Evolutionary conservation across 208 protist genomes (phyloP), one percentile per base, ranked within the genome.

Genomic region (Trypanosoma cruzi): DNA sequence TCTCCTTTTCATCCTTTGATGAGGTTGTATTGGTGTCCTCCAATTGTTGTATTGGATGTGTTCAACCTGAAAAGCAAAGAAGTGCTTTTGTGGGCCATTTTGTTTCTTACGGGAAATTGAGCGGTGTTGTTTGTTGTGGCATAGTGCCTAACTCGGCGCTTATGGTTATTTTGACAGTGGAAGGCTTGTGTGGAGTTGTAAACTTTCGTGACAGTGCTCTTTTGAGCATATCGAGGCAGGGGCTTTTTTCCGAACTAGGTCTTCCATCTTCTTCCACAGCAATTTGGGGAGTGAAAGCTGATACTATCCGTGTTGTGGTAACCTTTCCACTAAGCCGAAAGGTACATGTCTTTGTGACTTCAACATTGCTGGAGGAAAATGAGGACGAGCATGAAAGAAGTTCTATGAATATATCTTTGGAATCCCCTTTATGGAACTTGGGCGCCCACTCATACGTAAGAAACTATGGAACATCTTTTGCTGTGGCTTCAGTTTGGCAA

Each of bases 401-500:
- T 26, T 50, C 18, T 40, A 34, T 28, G n/a, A 0, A 40, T 40
- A 14, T 20, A 24, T 13, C 22, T 40, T 53, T 6, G 0, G 20
- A 59, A 46, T 50, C 36, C 61, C 34, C 36, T 54, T 8, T 16
- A 31, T 55, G 24, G n/a, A 22, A 24, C 53, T 42, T 28, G 40
- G 28, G 13, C 7, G 71, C 61, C 4, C 22, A 31, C 16, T 70
- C 63, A 11, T 76, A 70, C 57, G 37, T 60, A 24, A 76, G 34
- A 26, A 44, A 53, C n/a, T 66, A 31, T 64, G 64, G 57, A 49
- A 16, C 37, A 34, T 76, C 13, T 48, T 58, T 29, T 48, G 13
- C 70, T 58, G 48, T 76, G 10, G 53, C 57, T 36, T 76, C 64
- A 6, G 63, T 76, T 63, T 69, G 71, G 71, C 29, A 56, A 26